Percentiles rank a stretch among this genome's conserved stretches.
Evolutionary conservation across 1,284 basidiomycete genomes (phyloP).

Genomic region (Takashimella tepidaria): DNA sequence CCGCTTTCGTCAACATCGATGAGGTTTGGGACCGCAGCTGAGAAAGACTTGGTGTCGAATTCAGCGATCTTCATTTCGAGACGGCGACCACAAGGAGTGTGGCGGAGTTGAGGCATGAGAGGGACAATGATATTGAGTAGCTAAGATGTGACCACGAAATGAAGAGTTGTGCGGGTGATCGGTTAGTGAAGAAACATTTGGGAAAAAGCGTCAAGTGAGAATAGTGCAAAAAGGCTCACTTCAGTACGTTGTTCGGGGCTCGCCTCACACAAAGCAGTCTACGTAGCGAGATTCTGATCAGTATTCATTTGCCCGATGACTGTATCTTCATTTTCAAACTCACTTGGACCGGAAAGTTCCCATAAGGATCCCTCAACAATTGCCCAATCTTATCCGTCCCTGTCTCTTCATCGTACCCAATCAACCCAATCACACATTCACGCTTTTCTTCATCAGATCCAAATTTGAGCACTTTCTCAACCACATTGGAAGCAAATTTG

Average conservation of each 20-base stretch:
- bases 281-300: background rate
- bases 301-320: background rate
- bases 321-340: slow-evolving; percentile 4
- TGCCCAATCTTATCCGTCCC: slow-evolving; percentile 20
- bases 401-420: slow-evolving; percentile 24
- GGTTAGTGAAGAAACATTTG: too few species aligned
- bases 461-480: slow-evolving; percentile 80
- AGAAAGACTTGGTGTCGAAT: slow-evolving; percentile 10
- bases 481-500: slow-evolving; percentile 96
- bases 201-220: background rate
- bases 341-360: slow-evolving; percentile 44
- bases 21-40: background rate
- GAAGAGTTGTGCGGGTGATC: background rate
- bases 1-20: background rate
- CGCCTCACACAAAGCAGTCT: slow-evolving; percentile 34
- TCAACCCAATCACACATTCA: slow-evolving; percentile 71
- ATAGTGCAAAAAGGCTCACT: slow-evolving; percentile 11
- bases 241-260: slow-evolving; percentile 29
- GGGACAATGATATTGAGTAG: slow-evolving; percentile 34
- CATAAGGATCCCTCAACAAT: slow-evolving; percentile 39
- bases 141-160: slow-evolving; percentile 5
- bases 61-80: slow-evolving; percentile 28
- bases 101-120: slow-evolving; percentile 29
- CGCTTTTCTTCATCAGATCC: slow-evolving; percentile 61
- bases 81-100: slow-evolving; percentile 41